Conservation (phyloP, 1,284 basidiomycete species). For the Salmacisia buchloeana region DNA sequence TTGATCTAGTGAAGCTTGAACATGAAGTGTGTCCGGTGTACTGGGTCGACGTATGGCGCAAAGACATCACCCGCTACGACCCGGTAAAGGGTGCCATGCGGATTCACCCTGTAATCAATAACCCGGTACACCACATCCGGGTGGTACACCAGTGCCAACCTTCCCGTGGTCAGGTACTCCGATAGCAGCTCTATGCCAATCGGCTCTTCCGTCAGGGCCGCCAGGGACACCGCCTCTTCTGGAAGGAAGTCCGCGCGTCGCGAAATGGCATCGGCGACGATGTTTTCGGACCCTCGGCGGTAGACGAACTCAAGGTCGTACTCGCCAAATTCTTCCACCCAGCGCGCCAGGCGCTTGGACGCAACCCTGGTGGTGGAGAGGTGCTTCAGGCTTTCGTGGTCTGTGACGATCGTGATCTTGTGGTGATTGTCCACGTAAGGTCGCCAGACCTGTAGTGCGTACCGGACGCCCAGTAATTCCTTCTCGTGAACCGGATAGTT, state of each 20-base stretch:
- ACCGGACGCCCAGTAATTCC: slow-evolving; percentile 2
- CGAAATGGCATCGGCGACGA: slow-evolving; percentile 3
- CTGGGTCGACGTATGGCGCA: slow-evolving; percentile 6
- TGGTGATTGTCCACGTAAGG: background rate
- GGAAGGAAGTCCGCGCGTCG: slow-evolving; percentile 5
- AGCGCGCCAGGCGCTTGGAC: background rate
- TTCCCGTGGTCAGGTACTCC: background rate
- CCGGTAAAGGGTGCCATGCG: background rate
- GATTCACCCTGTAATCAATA: background rate
- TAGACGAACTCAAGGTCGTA: slow-evolving; percentile 2
- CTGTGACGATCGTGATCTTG: background rate
- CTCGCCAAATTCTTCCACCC: background rate
- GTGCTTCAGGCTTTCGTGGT: slow-evolving; percentile 8
- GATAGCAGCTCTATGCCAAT: background rate
- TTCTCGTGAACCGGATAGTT: slow-evolving; percentile 7
- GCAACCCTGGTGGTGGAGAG: background rate
- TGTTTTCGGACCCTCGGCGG: background rate
- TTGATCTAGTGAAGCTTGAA: background rate
- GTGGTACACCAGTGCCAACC: background rate
- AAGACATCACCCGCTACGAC: background rate
- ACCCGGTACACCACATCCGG: background rate
- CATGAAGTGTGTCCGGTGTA: slow-evolving; percentile 3
- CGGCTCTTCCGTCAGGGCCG: background rate
- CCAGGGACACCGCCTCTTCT: background rate
- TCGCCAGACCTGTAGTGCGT: slow-evolving; percentile 5